phyloP scores from a whole-genome alignment of 768 basidiomycete genomes.

The Lenzites betulinus region DNA sequence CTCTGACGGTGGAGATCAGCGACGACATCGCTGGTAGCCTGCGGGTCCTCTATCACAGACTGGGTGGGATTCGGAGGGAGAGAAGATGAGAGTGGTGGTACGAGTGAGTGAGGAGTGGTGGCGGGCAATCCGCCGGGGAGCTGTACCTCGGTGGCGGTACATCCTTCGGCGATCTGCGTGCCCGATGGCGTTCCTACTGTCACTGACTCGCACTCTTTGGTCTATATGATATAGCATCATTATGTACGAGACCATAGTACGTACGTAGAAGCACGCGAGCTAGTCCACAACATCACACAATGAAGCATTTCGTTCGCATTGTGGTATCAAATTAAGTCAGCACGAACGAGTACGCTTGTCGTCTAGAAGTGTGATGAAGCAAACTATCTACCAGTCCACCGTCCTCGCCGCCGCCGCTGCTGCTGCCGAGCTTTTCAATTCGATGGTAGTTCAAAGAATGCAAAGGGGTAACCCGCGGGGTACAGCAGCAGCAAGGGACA shows the following conservation, averaged over 20 bases:
- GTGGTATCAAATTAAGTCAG: too few species aligned
- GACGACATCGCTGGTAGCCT: slow-evolving; percentile 41
- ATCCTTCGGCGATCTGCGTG: slow-evolving; percentile 19
- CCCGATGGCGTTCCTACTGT: not conserved
- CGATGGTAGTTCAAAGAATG: not conserved
- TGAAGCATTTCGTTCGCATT: too few species aligned
- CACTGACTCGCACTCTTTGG: not conserved
- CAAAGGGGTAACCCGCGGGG: not conserved
- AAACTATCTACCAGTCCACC: too few species aligned
- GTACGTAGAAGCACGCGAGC: too few species aligned
- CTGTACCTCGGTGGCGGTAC: slow-evolving; percentile 17
- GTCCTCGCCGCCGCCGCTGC: too few species aligned
- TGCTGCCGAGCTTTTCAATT: not conserved
- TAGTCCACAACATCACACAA: too few species aligned
- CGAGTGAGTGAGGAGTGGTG: not conserved
- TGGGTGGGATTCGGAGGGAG: not conserved
- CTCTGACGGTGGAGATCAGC: slow-evolving; percentile 46
- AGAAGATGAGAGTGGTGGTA: not conserved
- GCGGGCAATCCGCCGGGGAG: not conserved
- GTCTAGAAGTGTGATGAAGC: not conserved
- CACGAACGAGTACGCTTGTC: too few species aligned
- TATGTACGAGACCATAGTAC: too few species aligned
- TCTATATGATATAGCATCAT: too few species aligned
- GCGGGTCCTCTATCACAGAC: too few species aligned
- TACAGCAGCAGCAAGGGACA: not conserved